These are phyloP conservation scores for Aplosporella prunicola DNA, from an alignment of 2,329 filamentous ascomycete genomes.

Conservation along the genomic window DNA sequence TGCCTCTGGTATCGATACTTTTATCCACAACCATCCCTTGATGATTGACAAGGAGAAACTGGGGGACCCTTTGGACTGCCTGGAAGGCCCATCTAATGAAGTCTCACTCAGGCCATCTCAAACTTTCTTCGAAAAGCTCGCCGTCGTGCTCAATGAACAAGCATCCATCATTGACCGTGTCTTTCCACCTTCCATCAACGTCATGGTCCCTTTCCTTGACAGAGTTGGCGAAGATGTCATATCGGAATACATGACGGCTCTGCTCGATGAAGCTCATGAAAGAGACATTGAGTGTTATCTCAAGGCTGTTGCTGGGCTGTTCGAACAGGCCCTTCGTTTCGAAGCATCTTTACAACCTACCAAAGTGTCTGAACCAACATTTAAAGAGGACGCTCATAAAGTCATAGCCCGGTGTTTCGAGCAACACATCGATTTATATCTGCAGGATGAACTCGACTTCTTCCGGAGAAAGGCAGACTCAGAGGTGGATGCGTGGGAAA, in stretches of 20 bases:
- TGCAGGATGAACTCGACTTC: conserved; percentile 81
- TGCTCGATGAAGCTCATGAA: conserved; percentile 82
- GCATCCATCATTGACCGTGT: conserved; percentile 68
- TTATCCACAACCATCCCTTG: conserved; percentile 80
- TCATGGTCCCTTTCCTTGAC: conserved; percentile 71
- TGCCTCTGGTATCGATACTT: conserved; percentile 67
- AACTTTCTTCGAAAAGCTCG: conserved; percentile 67
- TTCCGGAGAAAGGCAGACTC: conserved; percentile 69
- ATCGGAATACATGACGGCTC: conserved; percentile 71
- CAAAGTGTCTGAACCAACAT: conserved; percentile 50
- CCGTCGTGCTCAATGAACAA: conserved; percentile 73
- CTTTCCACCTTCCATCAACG: conserved; percentile 61
- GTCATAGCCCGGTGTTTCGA: conserved; percentile 71
- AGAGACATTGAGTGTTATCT: conserved; percentile 68
- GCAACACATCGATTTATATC: conserved; percentile 84
- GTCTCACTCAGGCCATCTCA: conserved; percentile 73
- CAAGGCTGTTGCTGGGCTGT: conserved; percentile 76
- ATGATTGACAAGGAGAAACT: conserved; percentile 64
- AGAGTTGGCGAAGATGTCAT: conserved; percentile 75
- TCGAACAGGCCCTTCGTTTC: conserved; percentile 76
- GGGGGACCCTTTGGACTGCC: conserved; percentile 69
- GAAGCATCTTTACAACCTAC: conserved; percentile 61
- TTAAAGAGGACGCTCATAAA: conserved; percentile 55
- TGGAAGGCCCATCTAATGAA: conserved; percentile 41
- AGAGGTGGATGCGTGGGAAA: conserved; percentile 80